Conservation (phyloP, 192 early-diverging fungal genomes). For the Cladochytrium replicatum region DNA sequence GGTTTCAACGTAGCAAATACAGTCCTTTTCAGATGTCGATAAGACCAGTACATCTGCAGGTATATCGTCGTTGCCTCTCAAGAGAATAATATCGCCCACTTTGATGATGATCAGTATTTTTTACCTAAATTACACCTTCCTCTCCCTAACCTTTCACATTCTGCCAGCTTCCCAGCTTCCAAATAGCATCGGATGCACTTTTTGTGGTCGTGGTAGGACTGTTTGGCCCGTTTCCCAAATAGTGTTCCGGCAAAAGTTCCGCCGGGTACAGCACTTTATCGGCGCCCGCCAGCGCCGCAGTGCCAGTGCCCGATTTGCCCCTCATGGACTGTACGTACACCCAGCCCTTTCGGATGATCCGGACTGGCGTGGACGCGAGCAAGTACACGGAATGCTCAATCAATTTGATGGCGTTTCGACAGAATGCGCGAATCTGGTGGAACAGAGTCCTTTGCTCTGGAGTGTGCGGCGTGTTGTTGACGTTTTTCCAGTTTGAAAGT, state of each 20-base stretch:
- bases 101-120: too few species aligned
- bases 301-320: too few species aligned
- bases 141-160: too few species aligned
- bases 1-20: constrained; percentile 89
- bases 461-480: constrained; percentile 37
- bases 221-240: background rate
- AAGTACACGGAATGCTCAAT: too few species aligned
- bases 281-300: too few species aligned
- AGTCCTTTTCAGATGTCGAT: constrained; percentile 71
- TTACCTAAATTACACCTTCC: too few species aligned
- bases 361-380: background rate
- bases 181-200: constrained; percentile 15
- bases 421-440: background rate
- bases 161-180: constrained; percentile 25
- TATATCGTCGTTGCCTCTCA: constrained; percentile 75
- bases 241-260: too few species aligned
- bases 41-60: constrained; percentile 90
- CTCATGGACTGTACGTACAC: too few species aligned
- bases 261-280: too few species aligned
- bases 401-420: too few species aligned
- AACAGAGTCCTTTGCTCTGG: constrained; percentile 5
- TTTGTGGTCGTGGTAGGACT: too few species aligned
- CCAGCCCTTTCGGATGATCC: background rate
- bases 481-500: constrained; percentile 51
- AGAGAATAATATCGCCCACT: constrained; percentile 80